Base-by-base conservation (phyloP, 495 filamentous ascomycete species). In the Saxophila tyrrhenica region DNA sequence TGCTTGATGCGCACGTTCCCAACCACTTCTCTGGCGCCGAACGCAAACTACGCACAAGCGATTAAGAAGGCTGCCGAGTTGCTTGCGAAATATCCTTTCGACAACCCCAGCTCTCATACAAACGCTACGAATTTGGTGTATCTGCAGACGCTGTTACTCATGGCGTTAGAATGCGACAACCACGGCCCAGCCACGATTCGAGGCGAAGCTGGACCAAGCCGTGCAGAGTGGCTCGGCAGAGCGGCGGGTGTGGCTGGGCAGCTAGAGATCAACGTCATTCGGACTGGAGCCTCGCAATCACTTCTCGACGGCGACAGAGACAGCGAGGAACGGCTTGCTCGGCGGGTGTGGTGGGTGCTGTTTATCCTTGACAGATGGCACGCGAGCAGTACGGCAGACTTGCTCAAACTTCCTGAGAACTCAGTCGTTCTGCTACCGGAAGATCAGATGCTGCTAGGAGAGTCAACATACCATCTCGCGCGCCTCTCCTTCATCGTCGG, bases 351-450 rank as follows among this genome's bases (percentile, higher is more conserved):
- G 85, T 86, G 84, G 69, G 76, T 81, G 0, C 66, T 92, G 51
- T 75, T 83, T 45, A 79, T 86, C 61, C 68, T 94, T 54, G 81
- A 87, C 52, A 78, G 86, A 25, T 91, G 83, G 82, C 80, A 88
- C 62, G 79, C 85, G 16, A 74, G 83, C 39, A 82, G 80, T 60
- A 83, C 78, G 0, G 79, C 79, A 11, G 76, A 65, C 49, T 76
- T 80, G 10, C 52, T 75, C 3, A 65, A 79, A 42, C 78, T 88
- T 54, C 73, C 72, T 13, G 81, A 89, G 51, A 72, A 74, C 24
- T 82, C 71, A 57, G 73, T 84, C 13, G 71, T 84, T 17, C 65
- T 83, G 50, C 70, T 78, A 15, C 76, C 75, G 0, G 82, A 84
- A 53, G 80, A 92, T 63, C 74, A 77, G 60, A 66, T 72, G 46